These are phyloP conservation scores for Hypoxylon crocopeplum DNA, from an alignment of 495 filamentous ascomycete species.

Conservation along the genomic window DNA sequence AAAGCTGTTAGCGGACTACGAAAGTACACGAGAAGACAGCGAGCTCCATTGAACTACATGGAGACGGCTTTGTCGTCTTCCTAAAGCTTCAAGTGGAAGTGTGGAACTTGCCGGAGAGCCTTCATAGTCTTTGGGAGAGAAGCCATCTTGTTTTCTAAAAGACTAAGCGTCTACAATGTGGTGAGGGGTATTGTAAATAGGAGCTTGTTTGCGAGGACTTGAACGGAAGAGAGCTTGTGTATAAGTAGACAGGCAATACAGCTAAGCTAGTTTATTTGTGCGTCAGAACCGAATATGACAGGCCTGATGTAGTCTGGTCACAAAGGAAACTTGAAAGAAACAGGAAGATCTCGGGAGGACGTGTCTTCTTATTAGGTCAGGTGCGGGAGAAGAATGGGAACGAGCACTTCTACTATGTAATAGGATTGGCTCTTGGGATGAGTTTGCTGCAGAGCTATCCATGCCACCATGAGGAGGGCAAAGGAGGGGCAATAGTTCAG, in stretches of 20 bases:
- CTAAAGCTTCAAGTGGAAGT: background rate
- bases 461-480: conserved; percentile 26
- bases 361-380: conserved; percentile 27
- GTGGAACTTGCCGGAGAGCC: conserved; percentile 59
- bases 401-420: conserved; percentile 16
- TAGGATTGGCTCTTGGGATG: conserved; percentile 25
- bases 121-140: conserved; percentile 65
- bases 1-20: conserved; percentile 18
- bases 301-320: conserved; percentile 7
- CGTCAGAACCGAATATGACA: conserved; percentile 3
- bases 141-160: conserved; percentile 41
- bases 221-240: conserved; percentile 8
- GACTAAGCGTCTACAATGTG: conserved; percentile 9
- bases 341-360: conserved; percentile 12
- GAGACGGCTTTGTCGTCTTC: background rate
- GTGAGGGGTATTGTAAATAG: conserved; percentile 18
- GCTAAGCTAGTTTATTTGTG: background rate
- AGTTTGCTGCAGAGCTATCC: conserved; percentile 34
- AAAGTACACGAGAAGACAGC: background rate
- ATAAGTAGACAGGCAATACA: background rate
- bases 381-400: conserved; percentile 10
- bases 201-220: conserved; percentile 1
- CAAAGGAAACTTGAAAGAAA: conserved; percentile 15
- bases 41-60: background rate
- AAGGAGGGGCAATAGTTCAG: conserved; percentile 35